Evolutionary conservation across 2,329 filamentous ascomycete species (phyloP).

Genomic region (Apiospora marii): DNA sequence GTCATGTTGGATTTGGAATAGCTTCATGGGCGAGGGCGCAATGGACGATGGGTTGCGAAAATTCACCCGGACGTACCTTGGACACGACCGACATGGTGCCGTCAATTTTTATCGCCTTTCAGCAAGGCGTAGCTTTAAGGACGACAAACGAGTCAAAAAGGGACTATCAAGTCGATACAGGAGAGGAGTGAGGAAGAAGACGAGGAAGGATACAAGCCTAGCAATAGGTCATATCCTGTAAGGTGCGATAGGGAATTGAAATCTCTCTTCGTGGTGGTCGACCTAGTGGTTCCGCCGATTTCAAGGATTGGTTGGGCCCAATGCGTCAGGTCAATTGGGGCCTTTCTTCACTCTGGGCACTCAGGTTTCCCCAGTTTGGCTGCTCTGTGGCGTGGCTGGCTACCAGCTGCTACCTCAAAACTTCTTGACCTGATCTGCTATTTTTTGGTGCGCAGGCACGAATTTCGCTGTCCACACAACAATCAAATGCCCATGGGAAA

Average conservation of each 20-base stretch:
- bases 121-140: conserved; percentile 51
- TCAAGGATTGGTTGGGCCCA: conserved; percentile 19
- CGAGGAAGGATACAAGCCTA: conserved; percentile 44
- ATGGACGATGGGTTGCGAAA: neutral
- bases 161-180: conserved; percentile 34
- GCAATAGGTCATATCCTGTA: conserved; percentile 44
- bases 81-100: conserved; percentile 70
- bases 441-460: conserved; percentile 17
- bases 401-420: conserved; percentile 17
- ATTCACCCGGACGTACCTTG: conserved; percentile 52
- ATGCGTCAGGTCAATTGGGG: conserved; percentile 13
- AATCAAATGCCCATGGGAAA: conserved; percentile 21
- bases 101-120: conserved; percentile 60
- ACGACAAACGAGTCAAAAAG: conserved; percentile 38
- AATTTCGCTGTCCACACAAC: conserved; percentile 23
- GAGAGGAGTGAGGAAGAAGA: conserved; percentile 33
- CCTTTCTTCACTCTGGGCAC: conserved; percentile 5
- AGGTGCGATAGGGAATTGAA: conserved; percentile 21
- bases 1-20: conserved; percentile 19
- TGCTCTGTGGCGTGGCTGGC: conserved; percentile 14
- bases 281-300: conserved; percentile 20
- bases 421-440: conserved; percentile 12
- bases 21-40: conserved; percentile 22
- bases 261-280: conserved; percentile 21
- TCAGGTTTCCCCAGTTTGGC: conserved; percentile 12